Conservation (phyloP, 495 filamentous ascomycete genomes). For the Neurospora hispaniola region DNA sequence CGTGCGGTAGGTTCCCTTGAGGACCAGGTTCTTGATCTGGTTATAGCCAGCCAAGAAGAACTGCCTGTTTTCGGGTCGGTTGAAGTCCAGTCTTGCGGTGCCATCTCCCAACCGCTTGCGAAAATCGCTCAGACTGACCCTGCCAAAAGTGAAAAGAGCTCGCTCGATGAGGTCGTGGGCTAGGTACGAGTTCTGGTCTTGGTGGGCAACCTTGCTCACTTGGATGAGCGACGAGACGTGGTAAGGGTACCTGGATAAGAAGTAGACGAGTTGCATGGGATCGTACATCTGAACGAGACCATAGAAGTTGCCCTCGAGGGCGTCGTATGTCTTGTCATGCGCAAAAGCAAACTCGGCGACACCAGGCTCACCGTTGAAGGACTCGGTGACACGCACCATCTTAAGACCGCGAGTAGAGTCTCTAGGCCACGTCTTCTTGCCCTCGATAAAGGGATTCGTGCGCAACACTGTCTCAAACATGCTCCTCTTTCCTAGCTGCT, state of each 20-base stretch:
- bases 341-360: slow-evolving; percentile 60
- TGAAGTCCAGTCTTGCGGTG: slow-evolving; percentile 67
- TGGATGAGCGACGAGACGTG: slow-evolving; percentile 89
- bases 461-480: slow-evolving; percentile 58
- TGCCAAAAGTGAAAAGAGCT: slow-evolving; percentile 85
- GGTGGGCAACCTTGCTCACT: slow-evolving; percentile 82
- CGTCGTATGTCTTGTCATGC: slow-evolving; percentile 67
- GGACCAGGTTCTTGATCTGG: slow-evolving; percentile 70
- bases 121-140: slow-evolving; percentile 74
- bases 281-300: slow-evolving; percentile 72
- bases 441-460: slow-evolving; percentile 75
- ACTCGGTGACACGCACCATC: slow-evolving; percentile 59
- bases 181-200: slow-evolving; percentile 75
- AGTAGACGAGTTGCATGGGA: slow-evolving; percentile 48
- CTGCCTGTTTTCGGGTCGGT: slow-evolving; percentile 75
- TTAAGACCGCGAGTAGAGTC: slow-evolving; percentile 69
- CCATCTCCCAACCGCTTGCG: slow-evolving; percentile 63
- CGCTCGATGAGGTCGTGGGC: slow-evolving; percentile 84
- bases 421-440: slow-evolving; percentile 84
- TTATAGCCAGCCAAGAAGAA: slow-evolving; percentile 85
- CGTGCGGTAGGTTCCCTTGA: slow-evolving; percentile 89
- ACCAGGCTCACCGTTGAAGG: slow-evolving; percentile 23
- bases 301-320: slow-evolving; percentile 66
- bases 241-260: slow-evolving; percentile 49
- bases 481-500: not conserved